phyloP scores from a whole-genome alignment of 805 yeast genomes.

The Metschnikowia noctiluminum region DNA sequence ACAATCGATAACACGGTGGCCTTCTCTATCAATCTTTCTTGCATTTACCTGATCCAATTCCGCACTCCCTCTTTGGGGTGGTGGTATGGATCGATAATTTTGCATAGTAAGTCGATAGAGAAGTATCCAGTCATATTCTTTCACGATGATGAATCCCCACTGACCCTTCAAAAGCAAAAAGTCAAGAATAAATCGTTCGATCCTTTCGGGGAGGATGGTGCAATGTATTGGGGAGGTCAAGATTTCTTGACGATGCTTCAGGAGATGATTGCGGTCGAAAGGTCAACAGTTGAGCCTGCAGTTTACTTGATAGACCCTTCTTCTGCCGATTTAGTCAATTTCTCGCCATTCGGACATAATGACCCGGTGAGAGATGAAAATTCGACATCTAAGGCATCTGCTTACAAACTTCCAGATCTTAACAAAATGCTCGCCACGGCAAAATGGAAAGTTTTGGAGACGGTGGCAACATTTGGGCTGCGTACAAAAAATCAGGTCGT shows the following conservation, averaged over 20 bases:
- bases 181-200: constrained; percentile 63
- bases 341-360: constrained; percentile 34
- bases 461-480: constrained; percentile 73
- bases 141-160: constrained; percentile 84
- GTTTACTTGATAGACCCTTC: constrained; percentile 79
- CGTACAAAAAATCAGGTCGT: constrained; percentile 51
- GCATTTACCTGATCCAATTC: constrained; percentile 74
- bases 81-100: constrained; percentile 87
- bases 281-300: constrained; percentile 67
- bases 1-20: constrained; percentile 42
- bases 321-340: constrained; percentile 57
- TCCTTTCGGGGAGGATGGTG: constrained; percentile 58
- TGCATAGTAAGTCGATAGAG: constrained; percentile 66
- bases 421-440: constrained; percentile 58
- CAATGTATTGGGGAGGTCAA: constrained; percentile 88
- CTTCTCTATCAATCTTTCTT: constrained; percentile 58
- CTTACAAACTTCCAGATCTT: constrained; percentile 27
- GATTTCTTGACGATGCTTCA: constrained; percentile 61
- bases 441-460: constrained; percentile 83
- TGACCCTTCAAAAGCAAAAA: constrained; percentile 62
- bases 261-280: constrained; percentile 57
- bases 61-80: constrained; percentile 81
- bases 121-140: constrained; percentile 83
- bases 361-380: not conserved
- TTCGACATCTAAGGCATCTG: constrained; percentile 10